These are phyloP conservation scores for Prunus fruticosa DNA, from an alignment of 306 rosid species.

Conservation along the genomic window DNA sequence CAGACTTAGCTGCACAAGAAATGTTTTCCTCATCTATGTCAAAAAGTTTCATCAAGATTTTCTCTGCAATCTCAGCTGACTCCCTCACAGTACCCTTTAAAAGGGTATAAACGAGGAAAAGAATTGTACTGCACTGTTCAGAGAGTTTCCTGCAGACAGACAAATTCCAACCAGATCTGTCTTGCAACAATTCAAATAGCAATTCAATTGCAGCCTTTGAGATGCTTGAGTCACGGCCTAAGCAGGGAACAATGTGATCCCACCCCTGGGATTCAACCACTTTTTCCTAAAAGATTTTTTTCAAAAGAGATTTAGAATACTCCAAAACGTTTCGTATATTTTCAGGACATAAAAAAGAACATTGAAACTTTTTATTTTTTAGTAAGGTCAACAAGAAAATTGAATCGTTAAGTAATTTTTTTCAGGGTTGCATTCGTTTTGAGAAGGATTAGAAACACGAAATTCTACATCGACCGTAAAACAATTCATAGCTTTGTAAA, in stretches of 20 bases:
- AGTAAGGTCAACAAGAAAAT: not conserved
- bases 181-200: slow-evolving; percentile 61
- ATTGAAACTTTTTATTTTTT: not conserved
- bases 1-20: slow-evolving; percentile 54
- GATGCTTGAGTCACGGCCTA: slow-evolving; percentile 49
- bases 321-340: not conserved
- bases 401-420: not conserved
- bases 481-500: not conserved
- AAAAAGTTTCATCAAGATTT: slow-evolving; percentile 57
- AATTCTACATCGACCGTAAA: not conserved
- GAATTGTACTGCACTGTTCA: slow-evolving; percentile 43
- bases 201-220: slow-evolving; percentile 64
- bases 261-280: slow-evolving; percentile 58
- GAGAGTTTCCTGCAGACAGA: slow-evolving; percentile 60
- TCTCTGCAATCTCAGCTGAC: slow-evolving; percentile 63
- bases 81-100: slow-evolving; percentile 38
- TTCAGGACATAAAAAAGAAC: not conserved
- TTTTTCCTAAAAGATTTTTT: slow-evolving; percentile 43
- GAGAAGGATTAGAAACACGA: not conserved
- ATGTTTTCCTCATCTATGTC: slow-evolving; percentile 56
- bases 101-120: slow-evolving; percentile 50
- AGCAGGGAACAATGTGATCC: slow-evolving; percentile 59
- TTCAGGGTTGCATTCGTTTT: not conserved
- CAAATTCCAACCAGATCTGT: slow-evolving; percentile 63
- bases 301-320: slow-evolving; percentile 16